Percentiles rank a stretch among this genome's conserved stretches.
phyloP scores from a whole-genome alignment of 1,284 basidiomycete species.

The Cystobasidium slooffiae region DNA sequence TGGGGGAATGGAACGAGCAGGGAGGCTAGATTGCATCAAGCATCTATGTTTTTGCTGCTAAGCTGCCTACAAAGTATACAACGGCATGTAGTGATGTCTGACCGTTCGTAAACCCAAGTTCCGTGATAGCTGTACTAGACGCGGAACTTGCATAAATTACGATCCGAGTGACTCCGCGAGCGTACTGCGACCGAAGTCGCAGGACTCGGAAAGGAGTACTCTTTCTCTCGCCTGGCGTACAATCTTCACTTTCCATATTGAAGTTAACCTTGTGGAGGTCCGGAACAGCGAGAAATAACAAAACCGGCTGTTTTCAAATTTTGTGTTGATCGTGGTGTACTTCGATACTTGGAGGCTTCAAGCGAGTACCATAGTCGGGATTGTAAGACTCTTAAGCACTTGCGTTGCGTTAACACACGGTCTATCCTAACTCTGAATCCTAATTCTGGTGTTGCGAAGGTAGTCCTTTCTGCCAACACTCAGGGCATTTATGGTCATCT shows the following conservation, averaged over 20 bases:
- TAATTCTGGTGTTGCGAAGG: no score
- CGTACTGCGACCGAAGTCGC: not conserved
- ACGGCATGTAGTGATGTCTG: slow-evolving; percentile 3
- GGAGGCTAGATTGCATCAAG: no score
- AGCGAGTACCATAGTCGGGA: not conserved
- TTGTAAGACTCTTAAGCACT: no score
- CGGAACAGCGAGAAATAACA: slow-evolving; percentile 41
- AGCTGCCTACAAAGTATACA: no score
- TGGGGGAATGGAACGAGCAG: no score
- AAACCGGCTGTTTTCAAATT: slow-evolving; percentile 21
- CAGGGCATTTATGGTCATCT: no score
- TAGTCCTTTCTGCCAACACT: no score
- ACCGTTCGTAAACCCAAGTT: slow-evolving; percentile 34
- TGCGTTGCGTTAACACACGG: no score
- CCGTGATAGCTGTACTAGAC: slow-evolving; percentile 12
- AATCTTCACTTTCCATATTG: slow-evolving; percentile 36
- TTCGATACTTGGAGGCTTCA: not conserved
- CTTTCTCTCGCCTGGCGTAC: slow-evolving; percentile 38
- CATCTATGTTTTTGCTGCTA: no score
- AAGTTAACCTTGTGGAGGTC: not conserved
- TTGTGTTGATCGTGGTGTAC: not conserved
- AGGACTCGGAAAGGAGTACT: slow-evolving; percentile 1
- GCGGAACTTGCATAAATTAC: slow-evolving; percentile 14
- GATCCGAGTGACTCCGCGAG: not conserved
- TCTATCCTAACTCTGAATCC: no score